Base-by-base conservation (phyloP, 2,329 filamentous ascomycete genomes). In the Ophiocordyceps sinensis region DNA sequence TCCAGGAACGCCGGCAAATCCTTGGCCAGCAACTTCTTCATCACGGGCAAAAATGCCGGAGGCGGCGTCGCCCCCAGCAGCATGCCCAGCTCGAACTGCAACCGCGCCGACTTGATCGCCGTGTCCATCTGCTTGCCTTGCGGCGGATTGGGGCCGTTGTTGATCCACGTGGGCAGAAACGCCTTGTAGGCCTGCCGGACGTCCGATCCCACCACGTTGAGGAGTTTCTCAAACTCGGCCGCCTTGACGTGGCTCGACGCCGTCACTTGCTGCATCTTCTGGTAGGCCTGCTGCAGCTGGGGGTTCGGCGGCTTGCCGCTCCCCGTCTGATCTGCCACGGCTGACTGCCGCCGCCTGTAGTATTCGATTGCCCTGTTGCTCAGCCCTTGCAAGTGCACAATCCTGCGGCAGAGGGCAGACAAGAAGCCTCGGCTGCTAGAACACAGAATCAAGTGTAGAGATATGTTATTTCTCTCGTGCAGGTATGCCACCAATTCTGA, bases 391-490 rank as follows among this genome's bases (percentile, higher is more conserved):
- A 83, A 62, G 46, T 77, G 71, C 4, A 63, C 59, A 19, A 87
- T 66, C 28, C 79, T 74, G 34, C 77, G 77, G 56, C 77, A 83
- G 38, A 78, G 68, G 28, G 82, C 77, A 23, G 76, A 75, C 19
- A 93, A 66, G 47, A 89, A 81, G 17, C 77, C 75, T 12, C 86
- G 75, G 11, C 81, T 81, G 40, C 82, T 77, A 28, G 82, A 87
- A 51, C 79, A 82, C 28, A 93, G 71, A 17, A 91, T 56, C 36
- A 81, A 61, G 47, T 81, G 75, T 11, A 81, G 59, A 2, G 74
- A 66, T 30, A 79, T 66, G 36, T 77, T 70, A 47, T 77, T 74
- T 37, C 65, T 67, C 31, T 64, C 57, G 12, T 70, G 66, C 8
- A 81, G 59, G 47, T 77, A 73, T 2, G 57, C 50, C 2, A 68